A percentile compares a stretch with the other conserved stretches of the same genome.
These are phyloP conservation scores for Tetratostichococcus sp. DNA, from an alignment of 139 green algal species.

Conservation along the genomic window DNA sequence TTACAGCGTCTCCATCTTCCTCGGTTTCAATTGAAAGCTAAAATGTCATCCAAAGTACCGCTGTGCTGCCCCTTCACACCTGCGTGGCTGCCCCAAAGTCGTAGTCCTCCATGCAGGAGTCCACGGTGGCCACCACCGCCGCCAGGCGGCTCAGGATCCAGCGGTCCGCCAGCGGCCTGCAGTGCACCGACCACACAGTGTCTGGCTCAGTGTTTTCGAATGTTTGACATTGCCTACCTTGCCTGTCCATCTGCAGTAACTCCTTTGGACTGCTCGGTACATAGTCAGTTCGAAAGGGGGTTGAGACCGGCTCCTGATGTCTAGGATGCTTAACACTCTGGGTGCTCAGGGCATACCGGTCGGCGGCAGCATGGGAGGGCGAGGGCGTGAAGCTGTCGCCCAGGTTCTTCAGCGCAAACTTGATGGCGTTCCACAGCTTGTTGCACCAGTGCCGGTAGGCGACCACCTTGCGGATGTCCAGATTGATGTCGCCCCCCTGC, in stretches of 20 bases:
- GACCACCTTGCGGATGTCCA: slow-evolving; percentile 95
- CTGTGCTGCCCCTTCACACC: too few species aligned
- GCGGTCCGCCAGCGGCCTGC: slow-evolving; percentile 49
- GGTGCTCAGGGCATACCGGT: too few species aligned
- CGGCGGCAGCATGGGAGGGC: neutral
- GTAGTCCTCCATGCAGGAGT: slow-evolving; percentile 73
- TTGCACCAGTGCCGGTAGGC: slow-evolving; percentile 97
- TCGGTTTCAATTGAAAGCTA: too few species aligned
- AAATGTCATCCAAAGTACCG: too few species aligned
- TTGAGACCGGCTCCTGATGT: too few species aligned
- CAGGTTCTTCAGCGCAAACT: slow-evolving; percentile 90
- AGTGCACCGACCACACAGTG: too few species aligned
- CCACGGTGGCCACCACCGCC: slow-evolving; percentile 25
- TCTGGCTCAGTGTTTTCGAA: neutral
- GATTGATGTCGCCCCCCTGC: slow-evolving; percentile 86
- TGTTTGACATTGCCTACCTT: too few species aligned
- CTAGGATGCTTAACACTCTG: too few species aligned
- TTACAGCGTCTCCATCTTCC: too few species aligned
- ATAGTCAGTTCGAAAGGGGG: too few species aligned
- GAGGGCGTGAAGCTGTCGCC: slow-evolving; percentile 51
- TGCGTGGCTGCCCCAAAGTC: slow-evolving; percentile 76
- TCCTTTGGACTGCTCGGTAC: too few species aligned
- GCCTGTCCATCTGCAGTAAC: too few species aligned
- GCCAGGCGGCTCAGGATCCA: slow-evolving; percentile 80
- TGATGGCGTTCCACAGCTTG: slow-evolving; percentile 97